A percentile compares a stretch with the other conserved stretches of the same genome.
Conservation (phyloP, 106 monocot species). For the Cymbidium sinense region DNA sequence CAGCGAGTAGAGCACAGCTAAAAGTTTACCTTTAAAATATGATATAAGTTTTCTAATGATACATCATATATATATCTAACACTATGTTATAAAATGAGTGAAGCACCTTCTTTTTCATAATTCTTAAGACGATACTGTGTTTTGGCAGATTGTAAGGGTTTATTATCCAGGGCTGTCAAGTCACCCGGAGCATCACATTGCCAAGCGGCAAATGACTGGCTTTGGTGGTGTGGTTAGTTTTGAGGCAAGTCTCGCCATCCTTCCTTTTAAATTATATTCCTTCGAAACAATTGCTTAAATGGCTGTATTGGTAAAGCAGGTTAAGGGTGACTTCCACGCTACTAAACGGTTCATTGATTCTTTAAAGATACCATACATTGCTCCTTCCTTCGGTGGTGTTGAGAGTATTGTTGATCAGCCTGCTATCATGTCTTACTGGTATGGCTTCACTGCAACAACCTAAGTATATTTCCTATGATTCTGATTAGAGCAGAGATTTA, state of each 20-base stretch:
- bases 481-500: neutral
- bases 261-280: neutral
- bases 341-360: conserved; percentile 63
- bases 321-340: conserved; percentile 45
- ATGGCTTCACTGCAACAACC: neutral
- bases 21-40: no score
- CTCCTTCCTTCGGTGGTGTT: conserved; percentile 75
- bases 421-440: conserved; percentile 89
- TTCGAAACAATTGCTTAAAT: neutral
- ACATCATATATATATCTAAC: no score
- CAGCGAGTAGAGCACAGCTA: no score
- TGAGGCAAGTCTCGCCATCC: conserved; percentile 29
- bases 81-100: no score
- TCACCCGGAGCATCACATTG: conserved; percentile 82
- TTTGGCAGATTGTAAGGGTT: conserved; percentile 59
- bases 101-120: no score
- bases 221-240: conserved; percentile 86
- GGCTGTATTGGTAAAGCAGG: conserved; percentile 22
- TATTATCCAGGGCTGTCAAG: conserved; percentile 76
- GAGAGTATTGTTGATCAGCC: conserved; percentile 85
- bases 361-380: conserved; percentile 67
- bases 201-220: conserved; percentile 68
- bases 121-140: no score
- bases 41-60: no score
- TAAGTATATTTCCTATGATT: neutral